A percentile compares a stretch with the other conserved stretches of the same genome.
Conservation (phyloP, 2,329 filamentous ascomycete genomes). For the Eutypella sp. region DNA sequence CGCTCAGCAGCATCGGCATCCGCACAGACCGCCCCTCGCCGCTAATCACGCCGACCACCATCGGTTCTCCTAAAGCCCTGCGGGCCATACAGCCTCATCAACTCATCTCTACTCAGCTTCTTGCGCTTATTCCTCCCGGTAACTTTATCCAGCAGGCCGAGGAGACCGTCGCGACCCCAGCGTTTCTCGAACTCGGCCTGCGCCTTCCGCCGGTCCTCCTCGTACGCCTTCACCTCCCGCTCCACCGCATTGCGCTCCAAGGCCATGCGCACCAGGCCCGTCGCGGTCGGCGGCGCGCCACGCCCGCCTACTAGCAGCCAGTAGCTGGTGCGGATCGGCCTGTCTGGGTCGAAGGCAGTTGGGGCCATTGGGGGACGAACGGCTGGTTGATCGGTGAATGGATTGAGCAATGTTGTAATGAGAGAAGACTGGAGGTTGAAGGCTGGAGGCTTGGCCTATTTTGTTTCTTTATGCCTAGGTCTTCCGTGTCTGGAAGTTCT, state of each 20-base stretch:
- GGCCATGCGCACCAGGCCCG: constrained; percentile 7
- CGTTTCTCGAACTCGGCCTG: constrained; percentile 9
- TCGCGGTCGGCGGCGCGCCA: constrained; percentile 6
- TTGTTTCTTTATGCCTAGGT: too few relatives aligned
- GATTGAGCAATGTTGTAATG: too few relatives aligned
- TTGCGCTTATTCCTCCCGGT: constrained; percentile 4
- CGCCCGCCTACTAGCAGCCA: constrained; percentile 11
- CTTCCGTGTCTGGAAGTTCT: too few relatives aligned
- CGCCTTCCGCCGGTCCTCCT: constrained; percentile 3
- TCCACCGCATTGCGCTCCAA: constrained; percentile 14
- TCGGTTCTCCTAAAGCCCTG: neutral
- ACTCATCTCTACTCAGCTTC: neutral
- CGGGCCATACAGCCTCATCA: neutral
- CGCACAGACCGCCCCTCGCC: too few relatives aligned
- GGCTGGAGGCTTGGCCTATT: too few relatives aligned
- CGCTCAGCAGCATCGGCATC: too few relatives aligned
- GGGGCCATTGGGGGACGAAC: too few relatives aligned
- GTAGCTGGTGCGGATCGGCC: constrained; percentile 5
- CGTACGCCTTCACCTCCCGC: constrained; percentile 2
- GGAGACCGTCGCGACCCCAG: constrained; percentile 7
- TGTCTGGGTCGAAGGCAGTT: neutral
- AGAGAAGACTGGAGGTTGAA: too few relatives aligned
- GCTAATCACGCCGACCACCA: too few relatives aligned
- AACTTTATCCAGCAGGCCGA: neutral
- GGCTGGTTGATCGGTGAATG: too few relatives aligned